A percentile compares a stretch with the other conserved stretches of the same genome.
These are phyloP conservation scores for Cladophialophora exuberans DNA, from an alignment of 2,329 filamentous ascomycete species.

Conservation along the genomic window DNA sequence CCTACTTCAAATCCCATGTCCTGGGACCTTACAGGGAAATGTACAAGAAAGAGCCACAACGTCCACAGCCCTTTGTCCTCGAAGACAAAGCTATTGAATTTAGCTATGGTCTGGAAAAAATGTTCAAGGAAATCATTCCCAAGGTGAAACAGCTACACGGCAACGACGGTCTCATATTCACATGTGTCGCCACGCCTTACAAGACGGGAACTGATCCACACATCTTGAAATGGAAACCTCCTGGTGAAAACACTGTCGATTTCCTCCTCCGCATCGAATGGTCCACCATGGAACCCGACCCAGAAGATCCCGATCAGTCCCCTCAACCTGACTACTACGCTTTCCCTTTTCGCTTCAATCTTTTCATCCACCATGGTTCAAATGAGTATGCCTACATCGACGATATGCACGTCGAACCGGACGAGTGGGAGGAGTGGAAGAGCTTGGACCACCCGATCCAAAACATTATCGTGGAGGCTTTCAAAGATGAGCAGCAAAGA, in stretches of 20 bases:
- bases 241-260: slow-evolving; percentile 92
- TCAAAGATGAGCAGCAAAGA: slow-evolving; percentile 60
- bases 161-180: slow-evolving; percentile 97
- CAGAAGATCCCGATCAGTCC: slow-evolving; percentile 67
- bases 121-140: slow-evolving; percentile 86
- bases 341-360: slow-evolving; percentile 67
- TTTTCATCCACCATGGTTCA: slow-evolving; percentile 69
- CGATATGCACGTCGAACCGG: slow-evolving; percentile 68
- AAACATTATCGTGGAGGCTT: slow-evolving; percentile 87
- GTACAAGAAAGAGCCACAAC: slow-evolving; percentile 73
- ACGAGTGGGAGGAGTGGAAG: slow-evolving; percentile 86
- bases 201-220: slow-evolving; percentile 87
- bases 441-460: slow-evolving; percentile 73
- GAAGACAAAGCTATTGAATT: slow-evolving; percentile 89
- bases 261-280: slow-evolving; percentile 82
- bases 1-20: slow-evolving; percentile 78
- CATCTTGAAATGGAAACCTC: slow-evolving; percentile 98
- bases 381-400: slow-evolving; percentile 69
- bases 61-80: slow-evolving; percentile 74
- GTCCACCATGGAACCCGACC: slow-evolving; percentile 69
- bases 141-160: slow-evolving; percentile 74
- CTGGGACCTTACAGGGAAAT: slow-evolving; percentile 77
- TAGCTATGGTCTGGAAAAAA: slow-evolving; percentile 84
- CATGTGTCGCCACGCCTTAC: slow-evolving; percentile 86
- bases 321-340: slow-evolving; percentile 78